phyloP scores from a whole-genome alignment of 257 asterid species.

The Penstemon eatonii region DNA sequence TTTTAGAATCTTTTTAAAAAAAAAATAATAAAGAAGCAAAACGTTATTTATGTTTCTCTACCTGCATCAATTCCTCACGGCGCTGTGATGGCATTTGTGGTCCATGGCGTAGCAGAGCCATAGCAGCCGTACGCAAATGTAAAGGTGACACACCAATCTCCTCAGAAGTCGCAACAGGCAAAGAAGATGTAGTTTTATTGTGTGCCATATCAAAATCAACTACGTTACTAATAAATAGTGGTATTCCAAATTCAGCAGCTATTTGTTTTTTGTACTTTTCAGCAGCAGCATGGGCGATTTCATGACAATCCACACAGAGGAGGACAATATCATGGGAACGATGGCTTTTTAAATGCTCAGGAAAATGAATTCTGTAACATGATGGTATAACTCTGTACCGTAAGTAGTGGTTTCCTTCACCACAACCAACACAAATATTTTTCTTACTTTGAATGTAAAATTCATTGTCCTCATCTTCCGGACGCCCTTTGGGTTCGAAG shows the following conservation, averaged over 20 bases:
- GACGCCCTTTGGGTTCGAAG: conserved; percentile 98
- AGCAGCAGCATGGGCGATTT: conserved; percentile 92
- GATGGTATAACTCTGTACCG: conserved; percentile 96
- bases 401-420: conserved; percentile 93
- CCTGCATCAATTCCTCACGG: conserved; percentile 83
- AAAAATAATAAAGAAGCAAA: too few relatives aligned
- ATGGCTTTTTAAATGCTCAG: conserved; percentile 96
- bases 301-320: conserved; percentile 96
- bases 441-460: conserved; percentile 94
- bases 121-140: conserved; percentile 88
- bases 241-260: conserved; percentile 77
- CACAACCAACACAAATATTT: conserved; percentile 96
- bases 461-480: conserved; percentile 95
- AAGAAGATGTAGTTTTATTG: conserved; percentile 34
- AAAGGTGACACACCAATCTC: conserved; percentile 86
- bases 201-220: conserved; percentile 51
- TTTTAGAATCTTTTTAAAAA: too few relatives aligned
- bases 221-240: conserved; percentile 69
- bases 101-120: conserved; percentile 93
- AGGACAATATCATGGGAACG: conserved; percentile 98
- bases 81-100: conserved; percentile 81
- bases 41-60: conserved; percentile 1
- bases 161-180: conserved; percentile 39
- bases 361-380: conserved; percentile 94
- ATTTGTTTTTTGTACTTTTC: conserved; percentile 80